A percentile compares a stretch with the other conserved stretches of the same genome.
Conservation (phyloP, 2,329 filamentous ascomycete genomes). For the Monosporascus sp. region DNA sequence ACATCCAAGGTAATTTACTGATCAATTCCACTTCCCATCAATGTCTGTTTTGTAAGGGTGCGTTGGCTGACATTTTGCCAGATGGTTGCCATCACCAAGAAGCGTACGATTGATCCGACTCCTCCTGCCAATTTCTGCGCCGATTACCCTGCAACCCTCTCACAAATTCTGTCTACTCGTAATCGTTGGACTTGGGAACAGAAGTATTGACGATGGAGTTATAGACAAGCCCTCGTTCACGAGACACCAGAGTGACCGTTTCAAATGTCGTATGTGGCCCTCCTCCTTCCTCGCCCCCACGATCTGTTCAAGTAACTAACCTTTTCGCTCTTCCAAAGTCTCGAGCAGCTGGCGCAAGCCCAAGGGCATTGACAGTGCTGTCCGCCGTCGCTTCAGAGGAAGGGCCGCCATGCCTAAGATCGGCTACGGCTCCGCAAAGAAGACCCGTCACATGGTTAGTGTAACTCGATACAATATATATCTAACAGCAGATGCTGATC, state of each 20-base stretch:
- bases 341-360: constrained; percentile 90
- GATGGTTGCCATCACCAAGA: background rate
- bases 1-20: background rate
- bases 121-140: background rate
- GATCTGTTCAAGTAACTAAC: background rate
- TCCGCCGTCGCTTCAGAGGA: constrained; percentile 95
- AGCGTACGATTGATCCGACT: background rate
- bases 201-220: constrained; percentile 33
- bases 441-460: constrained; percentile 80
- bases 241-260: constrained; percentile 96
- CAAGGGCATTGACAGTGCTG: constrained; percentile 99
- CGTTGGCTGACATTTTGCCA: background rate
- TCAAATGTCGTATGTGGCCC: constrained; percentile 70
- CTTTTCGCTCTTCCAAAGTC: background rate
- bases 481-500: background rate
- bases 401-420: constrained; percentile 98
- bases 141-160: background rate
- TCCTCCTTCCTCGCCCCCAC: constrained; percentile 5
- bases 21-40: background rate
- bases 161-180: too few species aligned
- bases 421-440: constrained; percentile 98
- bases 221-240: constrained; percentile 77
- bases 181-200: background rate
- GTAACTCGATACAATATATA: too few species aligned
- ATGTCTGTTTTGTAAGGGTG: too few species aligned